These are phyloP conservation scores for Neurospora pannonica DNA, from an alignment of 495 filamentous ascomycete genomes.

Conservation along the genomic window DNA sequence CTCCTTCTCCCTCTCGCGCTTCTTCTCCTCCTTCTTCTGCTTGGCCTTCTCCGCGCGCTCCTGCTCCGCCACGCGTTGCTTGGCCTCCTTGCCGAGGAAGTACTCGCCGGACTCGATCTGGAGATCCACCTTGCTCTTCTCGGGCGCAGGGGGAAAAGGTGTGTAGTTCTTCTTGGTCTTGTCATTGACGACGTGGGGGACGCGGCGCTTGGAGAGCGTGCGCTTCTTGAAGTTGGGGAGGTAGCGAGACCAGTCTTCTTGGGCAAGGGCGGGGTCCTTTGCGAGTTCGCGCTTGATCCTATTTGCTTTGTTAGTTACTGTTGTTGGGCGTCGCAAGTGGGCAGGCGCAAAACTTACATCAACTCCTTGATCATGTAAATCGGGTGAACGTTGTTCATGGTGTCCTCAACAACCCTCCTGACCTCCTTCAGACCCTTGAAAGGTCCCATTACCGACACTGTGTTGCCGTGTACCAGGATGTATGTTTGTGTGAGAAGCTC, in stretches of 20 bases:
- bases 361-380: constrained; percentile 78
- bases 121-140: constrained; percentile 87
- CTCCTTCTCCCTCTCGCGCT: constrained; percentile 71
- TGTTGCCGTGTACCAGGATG: constrained; percentile 95
- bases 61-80: constrained; percentile 71
- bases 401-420: constrained; percentile 82
- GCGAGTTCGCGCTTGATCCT: constrained; percentile 94
- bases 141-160: constrained; percentile 54
- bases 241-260: constrained; percentile 93
- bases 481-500: constrained; percentile 93
- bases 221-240: constrained; percentile 97
- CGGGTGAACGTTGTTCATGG: constrained; percentile 87
- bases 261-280: constrained; percentile 78
- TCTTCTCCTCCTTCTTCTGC: constrained; percentile 80
- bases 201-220: constrained; percentile 72
- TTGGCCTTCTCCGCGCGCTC: constrained; percentile 71
- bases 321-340: neutral
- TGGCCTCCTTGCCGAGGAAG: constrained; percentile 85
- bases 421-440: constrained; percentile 93
- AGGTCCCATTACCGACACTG: constrained; percentile 80
- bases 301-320: constrained; percentile 1
- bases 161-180: constrained; percentile 94
- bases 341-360: constrained; percentile 38
- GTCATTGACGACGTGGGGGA: constrained; percentile 79
- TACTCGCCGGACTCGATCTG: constrained; percentile 98